Evolutionary conservation across 2,329 filamentous ascomycete genomes (phyloP).

Genomic region (Chalara sp.): DNA sequence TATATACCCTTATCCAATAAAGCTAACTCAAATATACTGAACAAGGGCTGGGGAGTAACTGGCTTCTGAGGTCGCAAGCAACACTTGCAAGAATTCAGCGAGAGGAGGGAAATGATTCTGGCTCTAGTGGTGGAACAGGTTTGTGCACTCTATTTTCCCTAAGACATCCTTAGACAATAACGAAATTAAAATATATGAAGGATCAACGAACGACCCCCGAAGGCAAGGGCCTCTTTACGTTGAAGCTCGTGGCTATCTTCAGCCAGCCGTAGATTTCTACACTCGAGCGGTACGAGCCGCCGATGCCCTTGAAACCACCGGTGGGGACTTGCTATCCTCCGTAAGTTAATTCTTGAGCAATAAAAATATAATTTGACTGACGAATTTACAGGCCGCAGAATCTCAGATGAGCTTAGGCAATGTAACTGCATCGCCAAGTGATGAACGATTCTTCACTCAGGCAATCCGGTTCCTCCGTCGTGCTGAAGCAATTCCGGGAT

Average conservation of each 20-base stretch:
- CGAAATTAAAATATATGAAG: no score
- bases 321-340: slow-evolving; percentile 36
- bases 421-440: slow-evolving; percentile 36
- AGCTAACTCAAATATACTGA: background rate
- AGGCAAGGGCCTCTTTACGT: slow-evolving; percentile 36
- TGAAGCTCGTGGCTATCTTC: slow-evolving; percentile 42
- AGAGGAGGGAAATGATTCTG: slow-evolving; percentile 30
- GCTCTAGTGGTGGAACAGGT: slow-evolving; percentile 18
- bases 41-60: slow-evolving; percentile 41
- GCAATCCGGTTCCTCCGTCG: slow-evolving; percentile 39
- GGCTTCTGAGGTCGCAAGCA: slow-evolving; percentile 44
- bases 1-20: background rate
- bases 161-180: no score
- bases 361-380: background rate
- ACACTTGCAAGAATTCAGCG: slow-evolving; percentile 40
- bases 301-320: slow-evolving; percentile 28
- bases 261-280: slow-evolving; percentile 45
- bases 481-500: slow-evolving; percentile 35
- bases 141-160: no score
- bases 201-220: slow-evolving; percentile 19
- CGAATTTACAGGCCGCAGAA: slow-evolving; percentile 36
- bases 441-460: slow-evolving; percentile 37
- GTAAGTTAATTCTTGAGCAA: slow-evolving; percentile 27
- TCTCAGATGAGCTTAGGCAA: slow-evolving; percentile 46
- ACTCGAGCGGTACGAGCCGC: slow-evolving; percentile 38